Evolutionary conservation across 2,329 filamentous ascomycete species (phyloP).

Genomic region (Curvularia lunata): DNA sequence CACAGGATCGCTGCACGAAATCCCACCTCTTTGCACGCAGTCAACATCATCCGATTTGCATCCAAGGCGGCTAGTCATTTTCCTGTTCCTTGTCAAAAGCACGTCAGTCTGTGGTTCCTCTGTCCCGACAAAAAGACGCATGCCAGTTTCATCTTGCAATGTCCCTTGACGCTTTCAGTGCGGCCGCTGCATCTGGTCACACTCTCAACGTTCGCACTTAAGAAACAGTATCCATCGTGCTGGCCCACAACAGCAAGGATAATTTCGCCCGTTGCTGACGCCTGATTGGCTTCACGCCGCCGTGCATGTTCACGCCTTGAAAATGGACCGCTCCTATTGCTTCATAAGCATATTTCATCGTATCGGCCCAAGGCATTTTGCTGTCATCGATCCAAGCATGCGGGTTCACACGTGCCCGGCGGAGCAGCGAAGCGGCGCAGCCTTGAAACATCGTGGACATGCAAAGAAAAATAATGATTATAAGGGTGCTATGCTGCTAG

Average conservation of each 20-base stretch:
- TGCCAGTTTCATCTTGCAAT: slow-evolving; percentile 17
- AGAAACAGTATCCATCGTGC: slow-evolving; percentile 19
- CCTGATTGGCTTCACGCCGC: slow-evolving; percentile 4
- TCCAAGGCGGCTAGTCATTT: slow-evolving; percentile 28
- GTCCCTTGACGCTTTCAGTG: slow-evolving; percentile 16
- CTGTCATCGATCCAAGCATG: neutral
- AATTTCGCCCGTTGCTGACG: slow-evolving; percentile 8
- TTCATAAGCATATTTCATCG: neutral
- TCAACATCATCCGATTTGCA: slow-evolving; percentile 28
- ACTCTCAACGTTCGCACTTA: slow-evolving; percentile 25
- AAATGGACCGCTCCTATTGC: slow-evolving; percentile 2
- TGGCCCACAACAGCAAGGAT: slow-evolving; percentile 11
- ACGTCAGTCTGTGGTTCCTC: slow-evolving; percentile 18
- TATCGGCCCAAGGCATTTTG: neutral
- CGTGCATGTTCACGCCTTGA: neutral
- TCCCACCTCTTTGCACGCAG: slow-evolving; percentile 23
- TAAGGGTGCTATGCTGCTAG: neutral
- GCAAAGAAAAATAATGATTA: neutral
- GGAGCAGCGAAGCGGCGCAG: neutral
- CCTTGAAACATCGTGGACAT: neutral
- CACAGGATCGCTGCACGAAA: slow-evolving; percentile 26
- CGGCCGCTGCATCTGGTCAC: slow-evolving; percentile 25
- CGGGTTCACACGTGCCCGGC: neutral
- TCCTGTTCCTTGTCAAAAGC: slow-evolving; percentile 24
- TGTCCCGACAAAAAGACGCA: slow-evolving; percentile 22